Conservation (phyloP, 768 basidiomycete species). For the Suillus paluster region DNA sequence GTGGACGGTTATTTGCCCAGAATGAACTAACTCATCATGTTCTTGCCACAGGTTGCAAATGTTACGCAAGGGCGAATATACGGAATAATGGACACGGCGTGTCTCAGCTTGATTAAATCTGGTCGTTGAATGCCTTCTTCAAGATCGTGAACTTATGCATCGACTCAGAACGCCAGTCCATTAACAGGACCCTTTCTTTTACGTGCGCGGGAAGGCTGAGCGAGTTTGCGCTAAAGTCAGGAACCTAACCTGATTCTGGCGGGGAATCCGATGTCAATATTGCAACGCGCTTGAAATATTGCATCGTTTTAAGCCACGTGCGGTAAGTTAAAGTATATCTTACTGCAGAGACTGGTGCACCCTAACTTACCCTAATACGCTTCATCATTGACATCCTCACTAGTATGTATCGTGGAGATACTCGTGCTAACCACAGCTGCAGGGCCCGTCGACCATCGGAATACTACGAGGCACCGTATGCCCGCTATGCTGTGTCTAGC, state of each 20-base stretch:
- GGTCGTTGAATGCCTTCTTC: not conserved
- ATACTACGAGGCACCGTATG: not conserved
- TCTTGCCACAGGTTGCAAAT: not conserved
- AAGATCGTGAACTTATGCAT: not conserved
- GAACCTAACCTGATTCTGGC: not conserved
- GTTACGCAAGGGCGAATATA: not conserved
- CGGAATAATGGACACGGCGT: no score
- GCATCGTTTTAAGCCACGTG: not conserved
- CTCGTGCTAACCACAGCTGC: not conserved
- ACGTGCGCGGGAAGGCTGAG: not conserved
- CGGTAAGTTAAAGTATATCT: not conserved
- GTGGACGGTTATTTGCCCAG: not conserved
- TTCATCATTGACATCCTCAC: not conserved
- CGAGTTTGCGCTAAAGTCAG: not conserved
- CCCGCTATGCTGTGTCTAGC: no score
- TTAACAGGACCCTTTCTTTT: not conserved
- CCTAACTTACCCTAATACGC: not conserved
- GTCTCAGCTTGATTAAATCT: not conserved
- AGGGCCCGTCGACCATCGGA: not conserved
- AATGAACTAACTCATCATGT: not conserved
- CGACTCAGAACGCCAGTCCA: not conserved
- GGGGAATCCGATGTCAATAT: not conserved
- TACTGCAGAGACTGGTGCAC: not conserved
- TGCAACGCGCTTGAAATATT: not conserved
- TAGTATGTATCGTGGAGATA: not conserved